Evolutionary conservation across 768 basidiomycete genomes (phyloP).

Genomic region (Suillus discolor): DNA sequence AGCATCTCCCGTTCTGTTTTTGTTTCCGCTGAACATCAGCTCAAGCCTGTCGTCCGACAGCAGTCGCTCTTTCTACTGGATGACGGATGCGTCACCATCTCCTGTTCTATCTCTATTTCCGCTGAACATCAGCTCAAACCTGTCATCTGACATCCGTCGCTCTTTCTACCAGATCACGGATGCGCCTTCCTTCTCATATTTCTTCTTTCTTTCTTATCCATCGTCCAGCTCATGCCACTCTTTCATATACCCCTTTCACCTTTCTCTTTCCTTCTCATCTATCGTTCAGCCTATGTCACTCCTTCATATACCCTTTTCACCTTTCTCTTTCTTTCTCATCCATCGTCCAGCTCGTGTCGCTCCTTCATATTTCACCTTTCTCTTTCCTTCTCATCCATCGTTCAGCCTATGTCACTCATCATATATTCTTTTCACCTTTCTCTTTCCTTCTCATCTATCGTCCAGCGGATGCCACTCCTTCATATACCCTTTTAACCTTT

Average conservation of each 20-base stretch:
- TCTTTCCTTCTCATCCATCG: background rate
- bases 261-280: background rate
- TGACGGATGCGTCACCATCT: background rate
- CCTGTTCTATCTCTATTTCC: background rate
- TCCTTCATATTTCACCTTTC: background rate
- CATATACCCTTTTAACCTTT: background rate
- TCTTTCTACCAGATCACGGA: background rate
- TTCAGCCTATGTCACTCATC: background rate
- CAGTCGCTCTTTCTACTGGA: conserved; percentile 1
- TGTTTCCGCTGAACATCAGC: background rate
- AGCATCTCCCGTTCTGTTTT: background rate
- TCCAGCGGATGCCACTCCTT: background rate
- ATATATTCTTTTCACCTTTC: background rate
- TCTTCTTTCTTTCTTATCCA: background rate
- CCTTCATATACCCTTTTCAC: background rate
- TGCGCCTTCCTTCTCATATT: background rate
- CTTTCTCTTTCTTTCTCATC: background rate
- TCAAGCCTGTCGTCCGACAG: background rate
- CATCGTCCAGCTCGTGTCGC: background rate
- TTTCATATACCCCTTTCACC: too few relatives aligned
- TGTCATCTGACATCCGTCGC: background rate
- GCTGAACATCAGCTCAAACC: background rate
- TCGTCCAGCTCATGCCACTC: too few relatives aligned
- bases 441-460: background rate
- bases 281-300: background rate